Percentiles rank a stretch among this genome's conserved stretches.
These are phyloP conservation scores for Cornus kousa DNA, from an alignment of 148 eudicot species.

Conservation along the genomic window DNA sequence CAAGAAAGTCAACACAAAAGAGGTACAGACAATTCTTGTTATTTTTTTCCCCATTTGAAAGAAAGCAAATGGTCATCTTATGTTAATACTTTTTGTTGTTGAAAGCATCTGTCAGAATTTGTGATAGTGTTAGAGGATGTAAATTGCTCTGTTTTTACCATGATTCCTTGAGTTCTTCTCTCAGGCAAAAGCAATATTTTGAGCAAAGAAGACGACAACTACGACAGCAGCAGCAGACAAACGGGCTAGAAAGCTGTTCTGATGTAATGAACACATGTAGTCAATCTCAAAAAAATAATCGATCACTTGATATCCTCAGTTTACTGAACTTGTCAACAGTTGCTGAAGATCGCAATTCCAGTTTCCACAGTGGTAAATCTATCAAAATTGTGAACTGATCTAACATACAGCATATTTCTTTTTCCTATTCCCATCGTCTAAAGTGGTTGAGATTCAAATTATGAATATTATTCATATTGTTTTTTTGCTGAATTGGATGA, in stretches of 20 bases:
- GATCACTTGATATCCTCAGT: slow-evolving; percentile 77
- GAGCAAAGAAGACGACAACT: slow-evolving; percentile 81
- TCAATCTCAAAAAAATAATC: slow-evolving; percentile 31
- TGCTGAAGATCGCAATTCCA: slow-evolving; percentile 35
- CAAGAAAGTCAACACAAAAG: slow-evolving; percentile 74
- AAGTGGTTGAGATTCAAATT: background rate
- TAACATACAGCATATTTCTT: background rate
- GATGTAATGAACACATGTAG: slow-evolving; percentile 34
- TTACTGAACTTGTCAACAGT: slow-evolving; percentile 50
- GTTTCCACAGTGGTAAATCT: slow-evolving; percentile 35
- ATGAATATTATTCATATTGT: background rate
- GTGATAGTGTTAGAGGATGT: background rate
- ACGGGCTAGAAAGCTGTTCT: slow-evolving; percentile 32
- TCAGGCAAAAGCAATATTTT: slow-evolving; percentile 83
- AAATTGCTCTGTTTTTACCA: background rate
- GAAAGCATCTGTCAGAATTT: background rate
- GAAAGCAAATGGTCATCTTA: background rate
- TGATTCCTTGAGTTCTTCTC: background rate
- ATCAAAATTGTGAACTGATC: background rate
- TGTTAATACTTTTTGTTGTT: background rate
- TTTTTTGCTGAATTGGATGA: background rate
- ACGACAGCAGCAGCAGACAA: slow-evolving; percentile 50
- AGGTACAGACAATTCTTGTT: slow-evolving; percentile 41
- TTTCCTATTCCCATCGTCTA: background rate
- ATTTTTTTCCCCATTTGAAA: background rate